Evolutionary conservation across 1,284 basidiomycete species (phyloP).

Genomic region (Sporisorium reilianum): DNA sequence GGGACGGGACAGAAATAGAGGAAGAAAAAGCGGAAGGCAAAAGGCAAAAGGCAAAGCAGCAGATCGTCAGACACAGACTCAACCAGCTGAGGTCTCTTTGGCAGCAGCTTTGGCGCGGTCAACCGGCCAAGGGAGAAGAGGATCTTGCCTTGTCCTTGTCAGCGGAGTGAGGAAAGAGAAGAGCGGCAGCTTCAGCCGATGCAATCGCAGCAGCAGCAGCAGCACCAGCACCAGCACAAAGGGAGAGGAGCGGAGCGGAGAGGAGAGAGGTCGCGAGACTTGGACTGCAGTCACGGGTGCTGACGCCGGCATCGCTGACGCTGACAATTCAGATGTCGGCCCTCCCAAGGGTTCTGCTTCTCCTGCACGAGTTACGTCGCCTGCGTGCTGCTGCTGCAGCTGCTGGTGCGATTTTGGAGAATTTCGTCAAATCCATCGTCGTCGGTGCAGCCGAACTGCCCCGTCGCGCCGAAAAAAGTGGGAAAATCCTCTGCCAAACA

Average conservation of each 20-base stretch:
- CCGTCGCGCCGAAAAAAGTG: not conserved
- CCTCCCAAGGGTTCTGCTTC: not conserved
- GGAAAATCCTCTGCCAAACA: not conserved
- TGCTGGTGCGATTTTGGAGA: not conserved
- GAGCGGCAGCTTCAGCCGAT: slow-evolving; percentile 1
- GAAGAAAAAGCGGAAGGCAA: no score
- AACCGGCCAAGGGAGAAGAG: not conserved
- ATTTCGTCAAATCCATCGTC: slow-evolving; percentile 6
- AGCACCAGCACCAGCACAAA: not conserved
- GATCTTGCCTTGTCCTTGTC: slow-evolving; percentile 4
- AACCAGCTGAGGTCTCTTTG: slow-evolving; percentile 1
- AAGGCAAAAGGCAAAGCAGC: not conserved
- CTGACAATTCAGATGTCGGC: slow-evolving; percentile 16
- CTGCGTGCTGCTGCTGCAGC: slow-evolving; percentile 4
- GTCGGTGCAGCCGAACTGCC: slow-evolving; percentile 9
- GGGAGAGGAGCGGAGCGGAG: no score
- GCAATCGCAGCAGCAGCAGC: not conserved
- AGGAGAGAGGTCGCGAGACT: slow-evolving; percentile 10
- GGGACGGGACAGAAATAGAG: not conserved
- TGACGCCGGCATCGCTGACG: slow-evolving; percentile 21
- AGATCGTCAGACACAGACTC: slow-evolving; percentile 5
- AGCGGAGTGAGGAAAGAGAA: not conserved
- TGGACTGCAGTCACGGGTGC: slow-evolving; percentile 3
- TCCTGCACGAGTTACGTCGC: not conserved
- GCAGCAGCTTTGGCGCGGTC: not conserved